Evolutionary conservation across 164 flowering plant genomes (phyloP).

Genomic region (Euptelea pleiosperma): DNA sequence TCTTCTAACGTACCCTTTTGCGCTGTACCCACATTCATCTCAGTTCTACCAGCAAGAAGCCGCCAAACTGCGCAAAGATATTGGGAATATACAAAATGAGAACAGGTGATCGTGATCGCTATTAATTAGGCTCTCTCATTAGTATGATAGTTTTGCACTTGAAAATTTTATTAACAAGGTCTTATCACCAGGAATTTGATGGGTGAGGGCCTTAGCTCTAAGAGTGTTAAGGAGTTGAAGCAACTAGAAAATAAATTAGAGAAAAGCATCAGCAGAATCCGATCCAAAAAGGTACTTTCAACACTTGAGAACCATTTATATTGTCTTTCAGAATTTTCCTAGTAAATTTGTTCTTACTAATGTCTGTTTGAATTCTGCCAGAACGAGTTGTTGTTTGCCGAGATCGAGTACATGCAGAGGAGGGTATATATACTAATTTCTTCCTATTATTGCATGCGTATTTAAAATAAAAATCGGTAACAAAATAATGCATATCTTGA

Average conservation of each 20-base stretch:
- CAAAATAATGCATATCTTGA: no score
- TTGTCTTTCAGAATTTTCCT: background rate
- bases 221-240: constrained; percentile 56
- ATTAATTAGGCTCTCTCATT: background rate
- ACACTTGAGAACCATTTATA: background rate
- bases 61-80: constrained; percentile 53
- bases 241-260: constrained; percentile 57
- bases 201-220: constrained; percentile 56
- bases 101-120: constrained; percentile 51
- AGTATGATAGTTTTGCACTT: background rate
- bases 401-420: constrained; percentile 87
- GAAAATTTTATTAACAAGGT: background rate
- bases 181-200: constrained; percentile 52
- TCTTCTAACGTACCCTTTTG: background rate
- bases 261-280: constrained; percentile 63
- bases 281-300: constrained; percentile 71
- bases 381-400: constrained; percentile 84
- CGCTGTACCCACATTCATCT: constrained; percentile 5
- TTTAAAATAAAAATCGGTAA: no score
- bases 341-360: constrained; percentile 3
- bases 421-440: constrained; percentile 46
- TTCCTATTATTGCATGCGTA: background rate
- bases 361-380: constrained; percentile 26
- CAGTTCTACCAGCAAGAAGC: constrained; percentile 92
- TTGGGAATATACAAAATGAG: constrained; percentile 49